Evolutionary conservation across 2,329 filamentous ascomycete species (phyloP).

Genomic region (Eutypa lata): DNA sequence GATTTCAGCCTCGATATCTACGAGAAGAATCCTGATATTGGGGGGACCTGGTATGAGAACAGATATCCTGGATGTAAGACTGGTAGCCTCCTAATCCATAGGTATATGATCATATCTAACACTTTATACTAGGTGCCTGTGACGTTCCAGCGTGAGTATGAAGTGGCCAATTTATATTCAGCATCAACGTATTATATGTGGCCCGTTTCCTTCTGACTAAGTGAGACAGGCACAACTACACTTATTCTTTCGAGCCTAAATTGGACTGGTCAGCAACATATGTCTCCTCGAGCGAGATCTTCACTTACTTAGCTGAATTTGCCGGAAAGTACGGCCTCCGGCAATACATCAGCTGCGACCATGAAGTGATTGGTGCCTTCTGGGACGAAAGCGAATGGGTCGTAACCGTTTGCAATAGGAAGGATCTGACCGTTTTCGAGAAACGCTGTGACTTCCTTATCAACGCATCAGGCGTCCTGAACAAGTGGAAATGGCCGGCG

Average conservation of each 20-base stretch:
- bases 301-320: conserved; percentile 38
- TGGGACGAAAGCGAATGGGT: no score
- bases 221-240: conserved; percentile 41
- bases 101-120: no score
- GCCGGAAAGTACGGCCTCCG: conserved; percentile 35
- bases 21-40: conserved; percentile 45
- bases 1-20: conserved; percentile 38
- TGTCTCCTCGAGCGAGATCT: conserved; percentile 39
- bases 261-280: conserved; percentile 40
- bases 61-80: conserved; percentile 35
- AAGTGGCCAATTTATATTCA: no score
- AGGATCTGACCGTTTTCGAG: conserved; percentile 10
- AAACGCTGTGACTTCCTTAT: conserved; percentile 44
- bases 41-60: conserved; percentile 53
- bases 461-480: conserved; percentile 13
- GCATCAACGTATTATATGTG: no score
- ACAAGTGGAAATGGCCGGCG: conserved; percentile 14
- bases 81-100: neutral
- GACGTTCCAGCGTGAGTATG: conserved; percentile 39
- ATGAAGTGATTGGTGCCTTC: conserved; percentile 11
- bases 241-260: conserved; percentile 46
- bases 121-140: conserved; percentile 33
- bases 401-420: no score
- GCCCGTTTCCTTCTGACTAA: no score
- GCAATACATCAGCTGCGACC: conserved; percentile 27